A percentile compares a stretch with the other conserved stretches of the same genome.
Conservation (phyloP, 2,329 filamentous ascomycete genomes). For the Stachybotrys chlorohalonatus region DNA sequence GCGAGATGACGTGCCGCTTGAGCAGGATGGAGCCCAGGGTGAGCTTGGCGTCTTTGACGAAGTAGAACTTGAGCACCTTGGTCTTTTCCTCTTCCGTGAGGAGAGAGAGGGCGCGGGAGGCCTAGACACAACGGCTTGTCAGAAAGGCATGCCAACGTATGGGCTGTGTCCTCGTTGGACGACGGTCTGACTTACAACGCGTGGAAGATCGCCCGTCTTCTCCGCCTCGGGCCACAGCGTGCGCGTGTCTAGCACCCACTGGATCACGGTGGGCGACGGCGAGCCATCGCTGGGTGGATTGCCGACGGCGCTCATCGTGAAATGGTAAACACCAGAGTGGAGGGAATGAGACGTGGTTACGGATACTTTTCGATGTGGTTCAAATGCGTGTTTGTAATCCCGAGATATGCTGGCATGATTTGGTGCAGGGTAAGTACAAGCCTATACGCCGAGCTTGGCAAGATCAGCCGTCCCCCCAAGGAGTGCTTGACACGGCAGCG, state of each 20-base stretch:
- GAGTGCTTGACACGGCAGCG: no score
- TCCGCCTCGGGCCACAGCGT: slow-evolving; percentile 43
- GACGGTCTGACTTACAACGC: slow-evolving; percentile 28
- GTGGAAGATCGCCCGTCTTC: slow-evolving; percentile 37
- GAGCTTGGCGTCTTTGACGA: slow-evolving; percentile 66
- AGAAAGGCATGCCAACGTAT: neutral
- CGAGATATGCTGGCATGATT: no score
- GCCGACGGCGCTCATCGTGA: no score
- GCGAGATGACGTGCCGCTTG: slow-evolving; percentile 61
- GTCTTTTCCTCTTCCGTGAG: slow-evolving; percentile 46
- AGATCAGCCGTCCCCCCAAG: no score
- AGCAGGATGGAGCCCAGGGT: slow-evolving; percentile 62
- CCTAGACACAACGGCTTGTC: slow-evolving; percentile 24
- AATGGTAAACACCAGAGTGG: no score
- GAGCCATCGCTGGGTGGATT: neutral
- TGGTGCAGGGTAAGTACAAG: no score
- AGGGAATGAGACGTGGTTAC: no score
- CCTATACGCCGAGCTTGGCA: no score
- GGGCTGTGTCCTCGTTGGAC: neutral
- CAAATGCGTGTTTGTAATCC: no score
- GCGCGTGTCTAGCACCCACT: slow-evolving; percentile 56
- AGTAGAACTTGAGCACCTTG: slow-evolving; percentile 51
- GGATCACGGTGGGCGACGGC: slow-evolving; percentile 32
- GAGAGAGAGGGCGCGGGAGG: slow-evolving; percentile 42
- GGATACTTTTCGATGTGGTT: no score